Percentiles rank a stretch among this genome's conserved stretches.
Evolutionary conservation across 306 rosid genomes (phyloP).

Genomic region (Pterocarpus macrocarpus): DNA sequence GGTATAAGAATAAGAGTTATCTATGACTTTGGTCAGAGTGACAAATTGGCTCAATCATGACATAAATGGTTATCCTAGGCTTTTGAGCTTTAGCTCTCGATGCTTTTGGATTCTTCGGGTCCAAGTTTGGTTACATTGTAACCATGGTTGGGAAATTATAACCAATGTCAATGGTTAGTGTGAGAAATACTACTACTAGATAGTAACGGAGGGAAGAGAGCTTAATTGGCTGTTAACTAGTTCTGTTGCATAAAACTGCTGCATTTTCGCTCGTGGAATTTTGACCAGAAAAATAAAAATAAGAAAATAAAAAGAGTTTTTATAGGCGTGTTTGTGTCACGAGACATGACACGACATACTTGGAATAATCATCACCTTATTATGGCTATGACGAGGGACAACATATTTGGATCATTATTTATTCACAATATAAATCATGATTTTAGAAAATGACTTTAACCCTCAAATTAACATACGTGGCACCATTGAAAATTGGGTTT

Average conservation of each 20-base stretch:
- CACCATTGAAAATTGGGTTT: no score
- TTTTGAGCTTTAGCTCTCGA: slow-evolving; percentile 21
- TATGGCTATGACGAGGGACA: neutral
- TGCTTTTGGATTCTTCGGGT: slow-evolving; percentile 24
- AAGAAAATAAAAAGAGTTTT: neutral
- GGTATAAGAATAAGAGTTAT: slow-evolving; percentile 58
- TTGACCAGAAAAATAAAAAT: slow-evolving; percentile 46
- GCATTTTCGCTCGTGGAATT: slow-evolving; percentile 60
- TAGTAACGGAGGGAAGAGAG: neutral
- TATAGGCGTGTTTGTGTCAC: slow-evolving; percentile 10
- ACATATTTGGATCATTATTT: neutral
- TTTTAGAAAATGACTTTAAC: neutral
- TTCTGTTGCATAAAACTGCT: slow-evolving; percentile 45
- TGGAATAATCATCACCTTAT: slow-evolving; percentile 22
- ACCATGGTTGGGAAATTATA: slow-evolving; percentile 13
- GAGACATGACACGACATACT: neutral
- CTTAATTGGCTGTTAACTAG: slow-evolving; percentile 39
- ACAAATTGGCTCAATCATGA: slow-evolving; percentile 65
- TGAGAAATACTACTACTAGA: neutral
- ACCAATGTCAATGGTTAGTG: neutral
- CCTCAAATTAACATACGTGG: no score
- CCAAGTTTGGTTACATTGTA: slow-evolving; percentile 1
- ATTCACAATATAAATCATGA: neutral
- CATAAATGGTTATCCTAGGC: slow-evolving; percentile 58
- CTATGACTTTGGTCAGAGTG: slow-evolving; percentile 67